A percentile compares a stretch with the other conserved stretches of the same genome.
These are phyloP conservation scores for Entomortierella beljakovae DNA, from an alignment of 192 early-diverging fungal genomes.

Conservation along the genomic window DNA sequence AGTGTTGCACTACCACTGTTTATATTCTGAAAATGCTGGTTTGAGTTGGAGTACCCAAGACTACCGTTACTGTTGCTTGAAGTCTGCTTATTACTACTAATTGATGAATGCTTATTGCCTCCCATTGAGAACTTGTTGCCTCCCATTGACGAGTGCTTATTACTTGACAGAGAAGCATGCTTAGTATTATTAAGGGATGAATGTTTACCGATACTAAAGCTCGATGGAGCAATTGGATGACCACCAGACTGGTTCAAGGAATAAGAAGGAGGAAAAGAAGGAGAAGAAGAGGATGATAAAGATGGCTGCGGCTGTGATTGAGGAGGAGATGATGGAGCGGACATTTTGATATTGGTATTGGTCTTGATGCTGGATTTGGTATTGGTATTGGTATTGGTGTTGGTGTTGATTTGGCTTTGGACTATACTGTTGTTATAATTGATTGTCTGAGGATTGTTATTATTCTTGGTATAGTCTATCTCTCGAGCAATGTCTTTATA, in stretches of 20 bases:
- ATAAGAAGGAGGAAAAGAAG: slow-evolving; percentile 6
- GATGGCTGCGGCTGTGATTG: not conserved
- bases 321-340: slow-evolving; percentile 11
- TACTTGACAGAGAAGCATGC: slow-evolving; percentile 6
- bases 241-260: not conserved
- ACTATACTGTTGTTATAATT: not conserved
- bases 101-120: slow-evolving; percentile 25
- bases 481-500: not conserved
- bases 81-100: slow-evolving; percentile 26
- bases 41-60: slow-evolving; percentile 14
- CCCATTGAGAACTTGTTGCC: slow-evolving; percentile 24
- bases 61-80: slow-evolving; percentile 34
- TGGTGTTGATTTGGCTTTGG: not conserved
- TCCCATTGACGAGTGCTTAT: slow-evolving; percentile 17
- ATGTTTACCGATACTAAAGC: slow-evolving; percentile 25
- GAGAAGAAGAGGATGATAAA: not conserved
- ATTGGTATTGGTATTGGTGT: not conserved
- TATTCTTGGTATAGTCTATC: not conserved
- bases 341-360: slow-evolving; percentile 4
- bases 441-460: too few relatives aligned
- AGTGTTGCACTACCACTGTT: slow-evolving; percentile 7
- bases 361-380: not conserved
- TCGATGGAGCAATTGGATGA: slow-evolving; percentile 9
- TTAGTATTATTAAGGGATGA: slow-evolving; percentile 14
- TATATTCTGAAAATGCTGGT: slow-evolving; percentile 17